Evolutionary conservation across 202 grass and related monocot genomes (phyloP).

Genomic region (Setaria italica): DNA sequence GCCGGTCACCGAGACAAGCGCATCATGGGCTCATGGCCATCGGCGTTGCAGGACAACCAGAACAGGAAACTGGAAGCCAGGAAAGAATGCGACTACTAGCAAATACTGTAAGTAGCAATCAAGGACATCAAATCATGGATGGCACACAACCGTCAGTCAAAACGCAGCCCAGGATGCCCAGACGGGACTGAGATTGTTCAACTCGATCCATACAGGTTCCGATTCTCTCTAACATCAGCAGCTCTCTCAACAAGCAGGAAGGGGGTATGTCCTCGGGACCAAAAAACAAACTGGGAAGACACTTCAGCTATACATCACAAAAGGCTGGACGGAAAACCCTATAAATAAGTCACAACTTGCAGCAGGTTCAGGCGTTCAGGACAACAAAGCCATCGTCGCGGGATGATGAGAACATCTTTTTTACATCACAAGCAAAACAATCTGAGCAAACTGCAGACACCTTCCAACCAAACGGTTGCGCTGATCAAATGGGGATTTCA

Average conservation of each 20-base stretch:
- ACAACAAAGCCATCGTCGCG: constrained; percentile 34
- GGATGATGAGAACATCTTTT: constrained; percentile 48
- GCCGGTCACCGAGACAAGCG: too few relatives aligned
- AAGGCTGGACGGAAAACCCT: constrained; percentile 56
- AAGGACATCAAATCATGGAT: constrained; percentile 23
- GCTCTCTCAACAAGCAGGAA: constrained; percentile 36
- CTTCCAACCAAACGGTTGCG: constrained; percentile 10
- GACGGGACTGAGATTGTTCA: constrained; percentile 37
- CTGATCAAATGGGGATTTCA: constrained; percentile 12
- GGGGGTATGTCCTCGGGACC: background rate
- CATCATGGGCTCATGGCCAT: too few relatives aligned
- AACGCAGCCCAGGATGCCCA: constrained; percentile 21
- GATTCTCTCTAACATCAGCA: constrained; percentile 54
- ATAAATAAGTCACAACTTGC: constrained; percentile 53
- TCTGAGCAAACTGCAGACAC: constrained; percentile 30
- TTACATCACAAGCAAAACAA: constrained; percentile 63
- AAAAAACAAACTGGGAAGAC: constrained; percentile 38
- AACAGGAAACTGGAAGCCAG: background rate
- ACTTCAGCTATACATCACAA: constrained; percentile 65
- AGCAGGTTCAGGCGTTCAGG: constrained; percentile 45
- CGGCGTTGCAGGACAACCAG: background rate
- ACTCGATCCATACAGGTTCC: constrained; percentile 50
- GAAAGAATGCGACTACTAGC: background rate
- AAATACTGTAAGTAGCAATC: too few relatives aligned
- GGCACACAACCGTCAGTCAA: background rate